Evolutionary conservation across 257 asterid species (phyloP).

Genomic region (Fraxinus pennsylvanica): DNA sequence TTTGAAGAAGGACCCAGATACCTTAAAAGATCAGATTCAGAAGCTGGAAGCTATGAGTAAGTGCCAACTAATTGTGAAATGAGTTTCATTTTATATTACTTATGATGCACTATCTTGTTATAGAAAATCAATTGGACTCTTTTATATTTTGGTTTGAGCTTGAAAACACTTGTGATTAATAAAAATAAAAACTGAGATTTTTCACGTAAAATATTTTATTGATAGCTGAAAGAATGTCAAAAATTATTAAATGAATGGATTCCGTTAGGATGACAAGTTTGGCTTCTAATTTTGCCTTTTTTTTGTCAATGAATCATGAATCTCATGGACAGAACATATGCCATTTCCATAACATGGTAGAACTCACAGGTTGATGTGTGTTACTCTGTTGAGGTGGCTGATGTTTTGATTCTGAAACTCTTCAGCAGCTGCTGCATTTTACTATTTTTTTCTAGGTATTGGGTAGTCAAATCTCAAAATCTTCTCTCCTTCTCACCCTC

Average conservation of each 20-base stretch:
- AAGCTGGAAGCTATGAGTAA: constrained; percentile 88
- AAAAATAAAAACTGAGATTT: neutral
- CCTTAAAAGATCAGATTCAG: constrained; percentile 72
- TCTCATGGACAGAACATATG: neutral
- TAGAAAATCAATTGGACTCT: neutral
- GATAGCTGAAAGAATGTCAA: neutral
- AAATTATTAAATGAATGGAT: neutral
- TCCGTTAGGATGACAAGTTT: neutral
- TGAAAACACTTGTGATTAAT: neutral
- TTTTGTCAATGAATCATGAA: neutral
- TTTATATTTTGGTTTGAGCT: neutral
- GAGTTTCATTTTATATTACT: neutral
- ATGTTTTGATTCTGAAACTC: neutral
- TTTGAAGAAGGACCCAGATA: constrained; percentile 89
- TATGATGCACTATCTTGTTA: neutral
- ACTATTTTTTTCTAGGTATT: neutral
- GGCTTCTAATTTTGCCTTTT: neutral
- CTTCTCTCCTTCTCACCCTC: neutral
- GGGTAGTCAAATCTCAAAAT: neutral
- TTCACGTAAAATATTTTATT: neutral
- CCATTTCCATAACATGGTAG: neutral
- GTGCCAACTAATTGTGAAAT: constrained; percentile 19
- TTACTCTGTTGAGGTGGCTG: neutral
- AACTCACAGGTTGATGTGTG: neutral
- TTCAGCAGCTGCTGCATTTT: neutral